Base-by-base conservation (phyloP, 169 alveolate genomes). In the Cystoisospora suis region DNA sequence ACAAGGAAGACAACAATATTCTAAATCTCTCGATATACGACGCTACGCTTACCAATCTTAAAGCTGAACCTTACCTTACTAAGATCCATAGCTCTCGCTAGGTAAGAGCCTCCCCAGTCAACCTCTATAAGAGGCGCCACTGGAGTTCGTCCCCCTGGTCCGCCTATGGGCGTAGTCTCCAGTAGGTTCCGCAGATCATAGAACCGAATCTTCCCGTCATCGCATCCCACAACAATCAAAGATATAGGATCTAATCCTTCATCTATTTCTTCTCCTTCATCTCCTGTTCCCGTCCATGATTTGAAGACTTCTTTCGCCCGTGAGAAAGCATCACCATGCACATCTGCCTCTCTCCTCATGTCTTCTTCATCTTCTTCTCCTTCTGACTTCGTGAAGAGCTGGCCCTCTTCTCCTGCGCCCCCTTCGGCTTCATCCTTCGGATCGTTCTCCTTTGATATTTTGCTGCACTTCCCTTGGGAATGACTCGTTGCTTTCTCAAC, bases 81-180 rank as follows among this genome's bases (percentile, higher is more conserved):
- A 3, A 59, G n/a, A 38, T 83, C 90, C 46, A 83, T 83, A 15
- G 90, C 90, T 1, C 70, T 79, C 44, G 90, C 81, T 27, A 59
- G 47, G 45, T 59, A 53, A 61, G 79, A 40, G 23, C 81, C 42
- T 32, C 90, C 90, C 90, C 90, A 83, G 40, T 65, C 79, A 65
- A 38, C 69, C 47, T 29, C 53, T 45, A 49, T 59, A 4, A 83
- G 90, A 0, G 90, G 90, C 44, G 4, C 15, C 42, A 83, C 90
- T 1, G 36, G 15, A 46, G 36, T 42, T 36, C 69, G 75, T 2
- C 90, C 81, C 42, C 90, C 90, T 0, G 90, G 81, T 32, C 70
- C 70, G 23, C 90, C 65, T 58, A 40, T 15, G 0, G 46, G 81
- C 65, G 44, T 29, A 1, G 83, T 40, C 27, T 32, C 47, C 34